Evolutionary conservation across 495 filamentous ascomycete species (phyloP), one percentile per base, ranked within the genome.

Genomic region (Aspergillus leporis): DNA sequence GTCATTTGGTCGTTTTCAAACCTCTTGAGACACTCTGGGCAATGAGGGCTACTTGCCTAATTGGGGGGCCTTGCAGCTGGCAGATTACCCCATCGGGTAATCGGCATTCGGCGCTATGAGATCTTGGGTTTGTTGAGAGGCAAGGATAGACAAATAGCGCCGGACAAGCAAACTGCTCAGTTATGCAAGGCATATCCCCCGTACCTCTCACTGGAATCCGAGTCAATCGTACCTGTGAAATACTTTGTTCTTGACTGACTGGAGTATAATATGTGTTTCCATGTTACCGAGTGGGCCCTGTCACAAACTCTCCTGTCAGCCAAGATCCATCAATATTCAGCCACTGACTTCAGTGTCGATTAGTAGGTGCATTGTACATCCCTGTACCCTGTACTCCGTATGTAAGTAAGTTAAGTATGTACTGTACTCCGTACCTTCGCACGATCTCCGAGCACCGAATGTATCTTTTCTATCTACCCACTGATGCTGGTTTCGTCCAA

Each of bases 121-220:
- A 21, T 38, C 31, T 22, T 31, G 55, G 46, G 23, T 16, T 51
- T 45, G 48, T 58, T 50, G 48, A 52, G 49, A 59, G 56, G 57
- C 18, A 59, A 53, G 57, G 57, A 59, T 23, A 46, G 18, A 43
- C 3, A 28, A 8, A 22, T n/a, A 51, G 31, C 30, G 2, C 19
- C 31, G 30, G 16, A 9, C 16, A 3, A n/a, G 10, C 16, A n/a
- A n/a, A 40, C 10, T 40, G 3, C 36, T n/a, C 12, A 40, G 10
- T 40, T 9, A 40, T 40, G 36, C 36, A 40, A 40, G 36, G 36
- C 10, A 40, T n/a, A n/a, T n/a, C 36, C 3, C 3, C 16, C 10
- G 12, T 40, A 28, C 25, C 25, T 28, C 25, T 3, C 25, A 6
- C 25, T 3, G 6, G 6, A 28, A 3, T 28, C 25, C 3, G 25